Base-by-base conservation (phyloP, 805 yeast species). In the Priceomyces castillae region DNA sequence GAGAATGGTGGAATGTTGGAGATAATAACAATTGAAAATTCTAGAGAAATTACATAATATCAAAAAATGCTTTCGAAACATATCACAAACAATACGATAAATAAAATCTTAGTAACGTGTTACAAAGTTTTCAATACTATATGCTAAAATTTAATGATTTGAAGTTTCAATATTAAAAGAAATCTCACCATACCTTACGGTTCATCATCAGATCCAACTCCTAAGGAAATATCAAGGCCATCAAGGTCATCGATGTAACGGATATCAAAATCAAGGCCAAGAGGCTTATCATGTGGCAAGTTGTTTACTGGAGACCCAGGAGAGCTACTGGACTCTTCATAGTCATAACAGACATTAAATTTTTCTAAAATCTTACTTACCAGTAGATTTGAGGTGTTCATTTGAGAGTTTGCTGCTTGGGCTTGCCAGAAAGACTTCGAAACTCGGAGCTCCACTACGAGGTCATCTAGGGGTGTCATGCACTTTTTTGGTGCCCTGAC, bases 401-500 rank as follows among this genome's bases (percentile, higher is more conserved):
- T 12, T 9, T 5, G 5, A 7, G 19, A 23, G 7, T 30, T 36
- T 4, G 36, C 3, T 11, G 16, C 20, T 18, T 36, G 26, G 6
- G 16, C 7, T 17, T 33, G 17, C 44, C 44, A 41, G 17, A 37
- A 41, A 14, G 36, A 26, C 9, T 18, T 39, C 10, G 39, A 14
- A 15, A 25, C n/a, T n/a, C 20, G 11, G 5, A 43, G 28, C 12
- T 43, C 42, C 17, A 17, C 28, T 3, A 39, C 30, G 3, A 41
- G 40, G 15, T 43, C 46, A 37, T 43, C 35, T 16, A 19, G 17
- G 3, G 33, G 12, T 4, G 40, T 34, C 7, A 39, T 28, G 10
- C 22, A 18, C 7, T 11, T 18, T 25, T 43, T 43, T 30, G 19
- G 25, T 12, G 41, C 36, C 39, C 39, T 49, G 4, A 55, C 39